These are phyloP conservation scores for Pholiota microspora DNA, from an alignment of 768 basidiomycete genomes.

Conservation along the genomic window DNA sequence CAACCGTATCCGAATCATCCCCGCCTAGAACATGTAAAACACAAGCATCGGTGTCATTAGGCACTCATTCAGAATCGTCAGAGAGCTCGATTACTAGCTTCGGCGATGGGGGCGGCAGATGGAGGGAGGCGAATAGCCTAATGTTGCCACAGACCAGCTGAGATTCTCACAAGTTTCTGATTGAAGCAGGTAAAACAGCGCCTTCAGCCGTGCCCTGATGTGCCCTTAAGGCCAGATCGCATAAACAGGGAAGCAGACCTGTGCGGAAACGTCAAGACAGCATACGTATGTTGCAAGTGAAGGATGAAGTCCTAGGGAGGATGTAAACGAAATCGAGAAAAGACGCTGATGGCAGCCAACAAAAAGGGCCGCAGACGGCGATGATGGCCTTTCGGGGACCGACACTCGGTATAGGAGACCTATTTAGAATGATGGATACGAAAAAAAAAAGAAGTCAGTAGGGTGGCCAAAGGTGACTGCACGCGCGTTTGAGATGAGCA, in stretches of 20 bases:
- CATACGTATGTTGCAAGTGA: not conserved
- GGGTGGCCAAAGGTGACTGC: not conserved
- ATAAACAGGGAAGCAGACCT: not conserved
- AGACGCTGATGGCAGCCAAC: conserved; percentile 2
- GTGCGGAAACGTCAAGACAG: not conserved
- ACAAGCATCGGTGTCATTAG: not conserved
- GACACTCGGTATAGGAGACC: conserved; percentile 2
- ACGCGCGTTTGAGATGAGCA: not conserved
- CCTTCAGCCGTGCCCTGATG: not conserved
- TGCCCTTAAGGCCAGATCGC: not conserved
- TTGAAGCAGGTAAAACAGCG: not conserved
- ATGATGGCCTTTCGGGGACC: conserved; percentile 1
- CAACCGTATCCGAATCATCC: not conserved
- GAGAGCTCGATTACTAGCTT: not conserved
- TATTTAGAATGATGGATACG: conserved; percentile 3
- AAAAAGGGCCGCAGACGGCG: conserved; percentile 7
- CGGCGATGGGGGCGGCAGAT: not conserved
- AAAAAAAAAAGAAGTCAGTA: not conserved
- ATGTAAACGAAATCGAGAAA: not conserved
- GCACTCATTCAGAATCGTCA: not conserved
- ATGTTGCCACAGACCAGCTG: not conserved
- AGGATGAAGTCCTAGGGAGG: not conserved
- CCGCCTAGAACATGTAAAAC: not conserved
- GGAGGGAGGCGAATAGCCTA: not conserved
- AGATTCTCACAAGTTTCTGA: not conserved